Percentiles rank a stretch among this genome's conserved stretches.
Evolutionary conservation across 352 stramenopile genomes (phyloP).

Genomic region (Aphanomyces stellatus): DNA sequence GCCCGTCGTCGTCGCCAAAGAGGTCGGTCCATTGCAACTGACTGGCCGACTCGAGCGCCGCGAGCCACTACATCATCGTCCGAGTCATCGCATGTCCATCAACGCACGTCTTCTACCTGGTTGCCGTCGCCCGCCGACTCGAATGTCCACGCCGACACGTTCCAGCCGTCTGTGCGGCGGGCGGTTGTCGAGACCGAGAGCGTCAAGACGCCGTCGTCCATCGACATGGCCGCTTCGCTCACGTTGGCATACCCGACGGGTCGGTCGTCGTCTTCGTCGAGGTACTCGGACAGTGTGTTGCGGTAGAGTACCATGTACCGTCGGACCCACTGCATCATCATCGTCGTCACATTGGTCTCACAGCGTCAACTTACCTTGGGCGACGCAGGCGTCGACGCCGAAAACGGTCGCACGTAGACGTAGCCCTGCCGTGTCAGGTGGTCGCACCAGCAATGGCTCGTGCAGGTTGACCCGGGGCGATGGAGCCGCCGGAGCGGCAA

Average conservation of each 20-base stretch:
- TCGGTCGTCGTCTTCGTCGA: conserved; percentile 45
- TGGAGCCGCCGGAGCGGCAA: background rate
- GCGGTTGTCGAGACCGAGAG: conserved; percentile 38
- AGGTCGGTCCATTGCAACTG: conserved; percentile 1
- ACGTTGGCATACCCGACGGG: conserved; percentile 70
- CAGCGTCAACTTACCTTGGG: background rate
- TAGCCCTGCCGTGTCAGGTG: background rate
- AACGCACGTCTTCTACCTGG: background rate
- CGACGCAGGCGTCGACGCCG: background rate
- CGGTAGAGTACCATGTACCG: conserved; percentile 58
- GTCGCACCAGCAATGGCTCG: background rate
- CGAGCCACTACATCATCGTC: conserved; percentile 12
- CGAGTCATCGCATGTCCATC: background rate
- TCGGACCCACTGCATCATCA: conserved; percentile 65
- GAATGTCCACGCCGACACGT: conserved; percentile 22
- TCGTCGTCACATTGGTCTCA: conserved; percentile 40
- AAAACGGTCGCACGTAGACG: background rate
- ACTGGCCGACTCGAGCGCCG: conserved; percentile 4
- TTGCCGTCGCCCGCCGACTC: background rate
- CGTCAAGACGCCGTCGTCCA: conserved; percentile 44
- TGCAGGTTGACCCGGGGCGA: background rate
- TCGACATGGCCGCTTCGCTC: conserved; percentile 49
- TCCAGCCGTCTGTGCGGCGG: conserved; percentile 44
- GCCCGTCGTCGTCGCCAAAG: conserved; percentile 22
- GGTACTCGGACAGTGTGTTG: conserved; percentile 69